A percentile compares a stretch with the other conserved stretches of the same genome.
Evolutionary conservation across 768 basidiomycete genomes (phyloP).

Genomic region (Gymnopilus junonius): DNA sequence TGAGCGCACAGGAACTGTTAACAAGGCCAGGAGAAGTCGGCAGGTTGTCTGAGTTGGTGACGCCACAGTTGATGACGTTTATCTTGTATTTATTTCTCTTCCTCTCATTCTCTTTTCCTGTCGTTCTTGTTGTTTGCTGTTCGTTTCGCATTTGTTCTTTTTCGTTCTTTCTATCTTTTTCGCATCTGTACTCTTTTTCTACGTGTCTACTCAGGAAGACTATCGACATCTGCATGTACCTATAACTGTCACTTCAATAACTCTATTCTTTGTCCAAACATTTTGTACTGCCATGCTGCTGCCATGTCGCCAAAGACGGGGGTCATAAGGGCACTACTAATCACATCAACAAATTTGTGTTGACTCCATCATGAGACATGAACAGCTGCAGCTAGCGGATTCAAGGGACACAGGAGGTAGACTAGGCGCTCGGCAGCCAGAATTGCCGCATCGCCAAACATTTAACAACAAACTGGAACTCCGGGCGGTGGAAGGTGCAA

Average conservation of each 20-base stretch:
- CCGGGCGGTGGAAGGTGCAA: neutral
- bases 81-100: neutral
- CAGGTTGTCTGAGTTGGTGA: slow-evolving; percentile 46
- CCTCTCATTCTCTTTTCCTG: neutral
- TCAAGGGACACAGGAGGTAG: no score
- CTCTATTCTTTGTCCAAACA: no score
- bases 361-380: no score
- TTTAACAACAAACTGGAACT: neutral
- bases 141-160: neutral
- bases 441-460: no score
- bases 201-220: neutral
- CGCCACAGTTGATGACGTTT: neutral
- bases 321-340: no score
- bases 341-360: no score
- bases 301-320: no score
- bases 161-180: no score
- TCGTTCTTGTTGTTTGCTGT: neutral
- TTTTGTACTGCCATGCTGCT: no score
- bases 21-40: slow-evolving; percentile 65
- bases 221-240: neutral
- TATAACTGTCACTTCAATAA: no score
- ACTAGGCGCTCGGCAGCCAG: no score
- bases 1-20: slow-evolving; percentile 67
- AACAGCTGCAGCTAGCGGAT: no score
- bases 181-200: neutral